phyloP scores from a whole-genome alignment of 2,329 filamentous ascomycete species.

The Plenodomus lindquistii region DNA sequence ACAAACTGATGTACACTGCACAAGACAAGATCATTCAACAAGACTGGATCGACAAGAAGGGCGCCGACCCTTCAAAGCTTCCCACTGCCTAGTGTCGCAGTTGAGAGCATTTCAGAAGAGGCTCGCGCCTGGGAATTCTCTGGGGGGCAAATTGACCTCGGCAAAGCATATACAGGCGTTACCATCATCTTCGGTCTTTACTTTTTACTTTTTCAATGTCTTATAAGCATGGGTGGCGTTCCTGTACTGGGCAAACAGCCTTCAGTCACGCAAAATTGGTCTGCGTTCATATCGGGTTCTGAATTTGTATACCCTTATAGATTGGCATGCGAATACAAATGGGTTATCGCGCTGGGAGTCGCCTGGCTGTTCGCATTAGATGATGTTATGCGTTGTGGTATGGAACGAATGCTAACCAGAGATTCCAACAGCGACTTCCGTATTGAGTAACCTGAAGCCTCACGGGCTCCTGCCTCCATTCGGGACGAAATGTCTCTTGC shows the following conservation, averaged over 20 bases:
- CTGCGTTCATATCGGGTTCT: background rate
- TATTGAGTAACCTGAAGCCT: too few species aligned
- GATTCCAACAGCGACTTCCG: too few species aligned
- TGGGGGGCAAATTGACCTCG: background rate
- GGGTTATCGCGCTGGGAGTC: slow-evolving; percentile 1
- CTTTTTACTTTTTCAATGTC: background rate
- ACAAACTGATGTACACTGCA: slow-evolving; percentile 81
- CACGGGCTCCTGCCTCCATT: too few species aligned
- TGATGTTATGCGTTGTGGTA: background rate
- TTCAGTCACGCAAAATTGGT: background rate
- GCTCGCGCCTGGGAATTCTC: background rate
- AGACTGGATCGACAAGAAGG: slow-evolving; percentile 74
- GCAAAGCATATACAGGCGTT: background rate
- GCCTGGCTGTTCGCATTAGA: background rate
- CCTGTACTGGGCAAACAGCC: background rate
- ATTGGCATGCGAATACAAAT: slow-evolving; percentile 5
- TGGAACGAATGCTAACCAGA: background rate
- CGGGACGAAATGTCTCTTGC: too few species aligned
- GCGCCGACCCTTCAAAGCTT: slow-evolving; percentile 67
- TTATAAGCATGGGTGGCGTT: slow-evolving; percentile 17
- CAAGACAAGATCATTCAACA: slow-evolving; percentile 74
- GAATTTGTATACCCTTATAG: slow-evolving; percentile 12
- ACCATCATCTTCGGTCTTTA: background rate
- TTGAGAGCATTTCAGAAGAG: background rate
- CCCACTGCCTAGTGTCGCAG: slow-evolving; percentile 48